Base-by-base conservation (phyloP, 306 rosid genomes). In the Vachellia collinsii region DNA sequence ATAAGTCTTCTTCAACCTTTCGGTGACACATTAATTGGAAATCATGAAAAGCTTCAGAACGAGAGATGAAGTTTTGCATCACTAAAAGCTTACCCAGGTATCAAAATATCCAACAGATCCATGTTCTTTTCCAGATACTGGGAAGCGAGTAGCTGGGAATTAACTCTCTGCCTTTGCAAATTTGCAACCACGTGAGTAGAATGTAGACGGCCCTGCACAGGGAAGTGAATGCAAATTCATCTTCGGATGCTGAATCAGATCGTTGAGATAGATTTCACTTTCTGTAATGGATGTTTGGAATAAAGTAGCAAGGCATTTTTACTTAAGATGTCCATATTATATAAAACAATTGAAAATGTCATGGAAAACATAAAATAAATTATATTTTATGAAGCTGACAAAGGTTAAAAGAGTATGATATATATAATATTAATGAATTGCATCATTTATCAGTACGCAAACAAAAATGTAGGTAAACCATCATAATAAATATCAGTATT, bases 131-230 rank as follows among this genome's bases (percentile, higher is more conserved):
- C 91, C 72, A 92, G 76, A 46, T 83, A 90, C 25, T 84, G 85
- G 6, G 91, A 88, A 58, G 92, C 90, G 46, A 90, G 39, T 65
- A 88, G 12, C 74, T 54, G 79, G 37, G 90, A 86, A 64, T 80
- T 77, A 68, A 90, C 87, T 44, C 78, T 72, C 67, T 89, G 97
- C 82, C 91, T 83, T 76, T 87, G 92, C 82, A 92, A 85, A 85
- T 92, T 92, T 19, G 94, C 88, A 51, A 90, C 56, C 48, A 90
- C 88, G 53, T 82, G 92, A 58, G 92, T 89, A 8, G 89, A 86
- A 77, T 89, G 84, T 74, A 80, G 83, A n/a, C 93, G 91, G 8
- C 87, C 82, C 97, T 92, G 83, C 75, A 79, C 0, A 44, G 12
- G 37, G 23, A 50, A 66, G 46, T 37, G 81, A 66, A 66, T 42